phyloP scores from a whole-genome alignment of 78 protist genomes.

The Capsaspora owczarzaki region DNA sequence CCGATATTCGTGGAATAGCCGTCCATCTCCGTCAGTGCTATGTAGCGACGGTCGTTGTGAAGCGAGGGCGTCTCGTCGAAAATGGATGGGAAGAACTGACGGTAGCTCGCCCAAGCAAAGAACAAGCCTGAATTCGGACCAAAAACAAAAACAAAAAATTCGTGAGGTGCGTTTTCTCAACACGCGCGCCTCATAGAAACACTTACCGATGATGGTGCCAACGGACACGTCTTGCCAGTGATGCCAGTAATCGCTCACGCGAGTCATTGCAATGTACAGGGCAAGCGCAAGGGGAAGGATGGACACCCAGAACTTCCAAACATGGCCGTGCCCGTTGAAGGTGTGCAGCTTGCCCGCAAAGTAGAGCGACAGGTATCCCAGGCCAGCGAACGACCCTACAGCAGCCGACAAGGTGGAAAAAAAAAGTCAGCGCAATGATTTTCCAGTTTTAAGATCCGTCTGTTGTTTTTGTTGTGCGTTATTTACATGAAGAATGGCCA shows the following conservation, averaged over 20 bases:
- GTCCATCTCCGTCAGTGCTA: too few species aligned
- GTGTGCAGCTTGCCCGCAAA: background rate
- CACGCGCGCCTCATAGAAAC: too few species aligned
- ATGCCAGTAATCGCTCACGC: background rate
- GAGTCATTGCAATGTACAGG: background rate
- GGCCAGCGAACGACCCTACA: background rate
- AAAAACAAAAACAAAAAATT: too few species aligned
- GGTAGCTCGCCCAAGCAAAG: background rate
- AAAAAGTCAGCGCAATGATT: too few species aligned
- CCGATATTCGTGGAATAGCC: too few species aligned
- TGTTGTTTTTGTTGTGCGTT: too few species aligned
- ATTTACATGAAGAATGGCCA: background rate
- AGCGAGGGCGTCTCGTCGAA: too few species aligned
- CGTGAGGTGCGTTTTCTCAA: too few species aligned
- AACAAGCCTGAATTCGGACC: too few species aligned
- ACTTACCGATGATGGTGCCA: background rate
- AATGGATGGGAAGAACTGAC: conserved; percentile 2
- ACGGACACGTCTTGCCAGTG: conserved; percentile 5
- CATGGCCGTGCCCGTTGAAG: background rate
- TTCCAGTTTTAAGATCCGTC: too few species aligned
- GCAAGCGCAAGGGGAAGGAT: background rate
- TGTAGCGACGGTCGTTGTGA: too few species aligned
- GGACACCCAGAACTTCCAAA: background rate
- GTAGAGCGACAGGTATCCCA: background rate
- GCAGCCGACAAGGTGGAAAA: too few species aligned